phyloP scores from a whole-genome alignment of 805 yeast genomes.

The Lachancea waltii region DNA sequence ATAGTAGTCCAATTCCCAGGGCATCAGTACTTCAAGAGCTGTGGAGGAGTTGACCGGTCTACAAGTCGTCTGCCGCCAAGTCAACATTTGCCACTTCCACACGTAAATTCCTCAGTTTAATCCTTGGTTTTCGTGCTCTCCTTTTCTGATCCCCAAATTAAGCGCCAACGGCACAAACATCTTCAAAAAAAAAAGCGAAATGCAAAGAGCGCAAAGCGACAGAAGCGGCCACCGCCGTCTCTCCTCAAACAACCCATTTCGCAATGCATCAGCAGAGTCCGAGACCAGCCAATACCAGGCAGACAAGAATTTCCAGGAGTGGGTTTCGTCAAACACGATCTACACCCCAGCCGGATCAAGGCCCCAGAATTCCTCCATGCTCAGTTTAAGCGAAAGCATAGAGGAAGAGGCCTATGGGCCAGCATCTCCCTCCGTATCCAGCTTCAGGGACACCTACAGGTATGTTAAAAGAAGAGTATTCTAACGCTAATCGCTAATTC shows the following conservation, averaged over 20 bases:
- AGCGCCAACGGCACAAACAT: not conserved
- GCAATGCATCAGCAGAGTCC: conserved; percentile 38
- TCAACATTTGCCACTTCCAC: no score
- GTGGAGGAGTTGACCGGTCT: no score
- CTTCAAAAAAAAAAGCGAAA: conserved; percentile 4
- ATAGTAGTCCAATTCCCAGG: not conserved
- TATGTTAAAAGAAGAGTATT: not conserved
- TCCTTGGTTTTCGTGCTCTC: no score
- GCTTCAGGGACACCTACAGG: not conserved
- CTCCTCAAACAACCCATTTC: conserved; percentile 70
- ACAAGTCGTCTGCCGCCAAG: no score
- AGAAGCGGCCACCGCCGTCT: conserved; percentile 35
- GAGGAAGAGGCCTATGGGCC: conserved; percentile 23
- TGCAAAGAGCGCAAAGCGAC: conserved; percentile 20
- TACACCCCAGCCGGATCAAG: conserved; percentile 18
- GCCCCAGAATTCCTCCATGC: conserved; percentile 33
- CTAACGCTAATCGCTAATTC: not conserved
- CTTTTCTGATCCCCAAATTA: not conserved
- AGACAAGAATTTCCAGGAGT: conserved; percentile 43
- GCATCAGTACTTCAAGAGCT: not conserved
- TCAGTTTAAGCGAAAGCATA: conserved; percentile 39
- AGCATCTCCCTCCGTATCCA: conserved; percentile 10
- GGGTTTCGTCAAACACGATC: conserved; percentile 39
- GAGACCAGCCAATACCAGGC: conserved; percentile 26
- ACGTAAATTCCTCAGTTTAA: no score